Evolutionary conservation across 495 filamentous ascomycete species (phyloP).

Genomic region (Podospora pseudocomata): DNA sequence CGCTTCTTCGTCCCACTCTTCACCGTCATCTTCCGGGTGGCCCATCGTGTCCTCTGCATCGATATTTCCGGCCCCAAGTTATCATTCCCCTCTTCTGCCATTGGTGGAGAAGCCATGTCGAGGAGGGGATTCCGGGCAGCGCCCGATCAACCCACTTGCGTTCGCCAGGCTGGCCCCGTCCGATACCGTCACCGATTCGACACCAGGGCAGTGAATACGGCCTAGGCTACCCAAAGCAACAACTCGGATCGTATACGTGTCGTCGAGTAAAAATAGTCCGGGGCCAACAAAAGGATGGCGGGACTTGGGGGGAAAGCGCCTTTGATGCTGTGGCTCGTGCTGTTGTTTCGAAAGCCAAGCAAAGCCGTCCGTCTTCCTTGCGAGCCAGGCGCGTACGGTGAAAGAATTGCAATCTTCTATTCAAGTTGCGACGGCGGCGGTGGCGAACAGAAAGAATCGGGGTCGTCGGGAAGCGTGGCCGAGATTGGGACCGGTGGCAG

Average conservation of each 20-base stretch:
- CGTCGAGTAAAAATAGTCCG: background rate
- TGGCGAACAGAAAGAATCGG: background rate
- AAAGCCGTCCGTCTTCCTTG: background rate
- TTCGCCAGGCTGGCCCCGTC: slow-evolving; percentile 43
- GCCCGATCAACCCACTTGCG: slow-evolving; percentile 46
- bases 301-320: background rate
- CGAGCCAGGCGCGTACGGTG: background rate
- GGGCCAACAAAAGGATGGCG: background rate
- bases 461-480: background rate
- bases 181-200: slow-evolving; percentile 31
- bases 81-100: slow-evolving; percentile 42
- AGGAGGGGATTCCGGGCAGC: slow-evolving; percentile 44
- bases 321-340: background rate
- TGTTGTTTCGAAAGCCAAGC: slow-evolving; percentile 8
- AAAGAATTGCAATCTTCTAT: background rate
- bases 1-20: slow-evolving; percentile 74
- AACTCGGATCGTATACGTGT: background rate
- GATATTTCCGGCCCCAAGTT: slow-evolving; percentile 45
- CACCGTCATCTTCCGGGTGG: slow-evolving; percentile 75
- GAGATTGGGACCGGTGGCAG: background rate
- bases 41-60: slow-evolving; percentile 76
- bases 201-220: slow-evolving; percentile 20
- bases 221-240: background rate
- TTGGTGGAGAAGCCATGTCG: slow-evolving; percentile 41
- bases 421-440: background rate